Base-by-base conservation (phyloP, 2,329 filamentous ascomycete genomes). In the Cladosporium sp. region DNA sequence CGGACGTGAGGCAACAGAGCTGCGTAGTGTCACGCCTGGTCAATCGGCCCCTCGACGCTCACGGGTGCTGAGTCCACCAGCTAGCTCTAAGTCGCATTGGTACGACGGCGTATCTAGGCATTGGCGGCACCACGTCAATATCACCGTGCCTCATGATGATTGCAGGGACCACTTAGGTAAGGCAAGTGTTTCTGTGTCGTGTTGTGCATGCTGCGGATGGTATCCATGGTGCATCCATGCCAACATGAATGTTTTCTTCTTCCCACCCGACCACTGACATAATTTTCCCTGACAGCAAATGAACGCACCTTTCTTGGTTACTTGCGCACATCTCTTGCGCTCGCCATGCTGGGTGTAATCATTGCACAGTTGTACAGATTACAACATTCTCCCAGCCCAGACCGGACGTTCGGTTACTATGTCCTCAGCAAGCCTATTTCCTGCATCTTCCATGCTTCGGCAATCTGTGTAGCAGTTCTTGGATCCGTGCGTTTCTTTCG, bases 241-340 rank as follows among this genome's bases (percentile, higher is more conserved):
- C 37, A 14, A 59, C 14, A n/a, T 16, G 18, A 1, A 26, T 26
- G 23, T 26, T 26, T 26, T 18, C 14, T 28, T n/a, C 21, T 59
- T 23, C 12, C 16, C 35, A 40, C 28, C 56, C 28, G 12, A 18
- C 10, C 50, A 63, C 61, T 63, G 50, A 63, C 61, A 56, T n/a
- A 29, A n/a, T 14, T 12, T 2, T 26, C 26, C 44, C 3, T 35
- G 60, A 46, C 71, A 92, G 90, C 90, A 44, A 84, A 92, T 64
- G 89, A 93, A 77, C 82, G 90, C 65, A 93, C 90, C 21, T 93
- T 89, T 73, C 84, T 93, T 21, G 88, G 84, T 33, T 92, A 92
- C 75, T 82, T 92, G 33, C 85, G 90, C 23, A 92, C 89, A 1
- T 91, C 88, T 0, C 78, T 90, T 44, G 82, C 85, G n/a, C 80